These are phyloP conservation scores for Pleomassaria siparia DNA, from an alignment of 2,329 filamentous ascomycete genomes.

Conservation along the genomic window DNA sequence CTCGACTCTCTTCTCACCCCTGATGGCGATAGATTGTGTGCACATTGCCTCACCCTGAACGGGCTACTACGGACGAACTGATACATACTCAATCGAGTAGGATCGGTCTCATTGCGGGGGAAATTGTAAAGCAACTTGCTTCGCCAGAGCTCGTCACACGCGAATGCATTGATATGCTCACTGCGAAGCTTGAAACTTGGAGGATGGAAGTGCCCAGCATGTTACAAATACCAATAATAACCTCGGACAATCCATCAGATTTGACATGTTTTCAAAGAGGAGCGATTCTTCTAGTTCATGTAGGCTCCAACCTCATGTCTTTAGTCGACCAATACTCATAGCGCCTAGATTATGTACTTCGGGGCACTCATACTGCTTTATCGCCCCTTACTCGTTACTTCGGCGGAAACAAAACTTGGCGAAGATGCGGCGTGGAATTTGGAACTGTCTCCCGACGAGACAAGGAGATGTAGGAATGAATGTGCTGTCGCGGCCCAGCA, in stretches of 20 bases:
- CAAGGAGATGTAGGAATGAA: slow-evolving; percentile 30
- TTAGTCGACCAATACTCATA: too few species aligned
- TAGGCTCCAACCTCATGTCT: slow-evolving; percentile 14
- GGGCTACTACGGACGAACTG: slow-evolving; percentile 28
- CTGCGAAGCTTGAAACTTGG: slow-evolving; percentile 37
- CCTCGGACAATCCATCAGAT: slow-evolving; percentile 23
- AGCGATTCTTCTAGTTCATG: slow-evolving; percentile 42
- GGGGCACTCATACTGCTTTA: slow-evolving; percentile 41
- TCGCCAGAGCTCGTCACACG: slow-evolving; percentile 33
- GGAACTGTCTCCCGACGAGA: slow-evolving; percentile 30
- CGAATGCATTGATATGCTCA: slow-evolving; percentile 31
- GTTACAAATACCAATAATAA: slow-evolving; percentile 35
- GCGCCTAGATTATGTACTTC: slow-evolving; percentile 44
- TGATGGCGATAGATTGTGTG: slow-evolving; percentile 29
- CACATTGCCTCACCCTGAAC: slow-evolving; percentile 11
- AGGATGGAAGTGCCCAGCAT: slow-evolving; percentile 32
- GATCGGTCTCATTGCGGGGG: slow-evolving; percentile 38
- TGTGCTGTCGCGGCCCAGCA: slow-evolving; percentile 40
- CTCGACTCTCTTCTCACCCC: neutral
- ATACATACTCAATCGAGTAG: slow-evolving; percentile 40
- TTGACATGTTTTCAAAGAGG: slow-evolving; percentile 35
- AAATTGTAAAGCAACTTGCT: slow-evolving; percentile 36
- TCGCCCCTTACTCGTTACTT: slow-evolving; percentile 36
- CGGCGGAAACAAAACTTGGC: slow-evolving; percentile 32
- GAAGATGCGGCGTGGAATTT: slow-evolving; percentile 24